Evolutionary conservation across 495 filamentous ascomycete genomes (phyloP).

Genomic region (Mytilinidion resinicola): DNA sequence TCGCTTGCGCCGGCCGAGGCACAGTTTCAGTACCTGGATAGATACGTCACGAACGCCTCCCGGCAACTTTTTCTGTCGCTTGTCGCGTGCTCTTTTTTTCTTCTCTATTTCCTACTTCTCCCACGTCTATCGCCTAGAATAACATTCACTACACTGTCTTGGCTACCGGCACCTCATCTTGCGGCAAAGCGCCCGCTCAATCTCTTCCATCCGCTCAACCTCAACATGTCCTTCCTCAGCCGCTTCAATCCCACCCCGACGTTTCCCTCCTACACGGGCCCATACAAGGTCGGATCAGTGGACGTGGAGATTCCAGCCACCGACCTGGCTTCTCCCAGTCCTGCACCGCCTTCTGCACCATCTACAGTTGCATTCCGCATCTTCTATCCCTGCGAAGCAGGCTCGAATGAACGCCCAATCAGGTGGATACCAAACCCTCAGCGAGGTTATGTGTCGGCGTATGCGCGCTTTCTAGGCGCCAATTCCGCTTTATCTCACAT

Average conservation of each 20-base stretch:
- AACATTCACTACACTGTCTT: not conserved
- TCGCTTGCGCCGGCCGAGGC: not conserved
- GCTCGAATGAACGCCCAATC: conserved; percentile 38
- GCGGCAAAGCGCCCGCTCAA: not conserved
- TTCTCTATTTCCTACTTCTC: not conserved
- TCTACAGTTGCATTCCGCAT: conserved; percentile 66
- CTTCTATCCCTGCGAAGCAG: conserved; percentile 61
- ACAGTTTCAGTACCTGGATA: not conserved
- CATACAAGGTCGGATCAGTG: conserved; percentile 64
- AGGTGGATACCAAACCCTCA: conserved; percentile 72
- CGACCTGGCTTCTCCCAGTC: conserved; percentile 48
- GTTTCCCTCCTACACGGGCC: conserved; percentile 65
- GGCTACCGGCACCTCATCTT: not conserved
- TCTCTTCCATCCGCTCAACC: not conserved
- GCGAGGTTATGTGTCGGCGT: conserved; percentile 58
- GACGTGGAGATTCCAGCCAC: conserved; percentile 67
- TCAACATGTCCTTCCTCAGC: conserved; percentile 33
- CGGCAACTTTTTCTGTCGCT: not conserved
- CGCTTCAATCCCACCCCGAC: conserved; percentile 50
- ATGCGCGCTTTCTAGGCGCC: conserved; percentile 60
- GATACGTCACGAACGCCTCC: not conserved
- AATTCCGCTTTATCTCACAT: conserved; percentile 49
- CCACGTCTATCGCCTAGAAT: not conserved
- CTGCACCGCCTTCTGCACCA: conserved; percentile 46
- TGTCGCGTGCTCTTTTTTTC: not conserved